Evolutionary conservation across 2,329 filamentous ascomycete genomes (phyloP).

Genomic region (Tricladium varicosporioides): DNA sequence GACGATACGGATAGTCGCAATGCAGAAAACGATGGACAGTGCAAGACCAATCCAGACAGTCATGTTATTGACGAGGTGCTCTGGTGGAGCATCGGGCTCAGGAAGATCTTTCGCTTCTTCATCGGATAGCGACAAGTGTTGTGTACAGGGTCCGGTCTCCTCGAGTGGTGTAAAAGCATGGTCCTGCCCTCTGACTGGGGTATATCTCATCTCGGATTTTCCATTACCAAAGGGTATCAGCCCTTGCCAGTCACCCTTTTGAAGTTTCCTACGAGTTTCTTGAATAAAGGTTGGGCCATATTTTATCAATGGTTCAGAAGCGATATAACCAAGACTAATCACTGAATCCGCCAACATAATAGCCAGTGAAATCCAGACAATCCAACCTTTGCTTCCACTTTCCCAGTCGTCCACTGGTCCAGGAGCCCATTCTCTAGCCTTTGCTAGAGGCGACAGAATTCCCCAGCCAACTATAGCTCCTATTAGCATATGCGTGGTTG

Average conservation of each 20-base stretch:
- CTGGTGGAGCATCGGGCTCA: constrained; percentile 74
- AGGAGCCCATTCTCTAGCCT: constrained; percentile 82
- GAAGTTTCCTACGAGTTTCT: constrained; percentile 24
- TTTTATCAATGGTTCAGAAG: constrained; percentile 59
- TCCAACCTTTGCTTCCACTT: constrained; percentile 93
- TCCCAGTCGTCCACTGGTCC: constrained; percentile 88
- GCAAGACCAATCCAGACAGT: constrained; percentile 74
- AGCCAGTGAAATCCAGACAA: constrained; percentile 91
- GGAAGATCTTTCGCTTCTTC: constrained; percentile 28
- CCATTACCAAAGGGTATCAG: constrained; percentile 20
- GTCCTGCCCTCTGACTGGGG: constrained; percentile 24
- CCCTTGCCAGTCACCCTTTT: constrained; percentile 31
- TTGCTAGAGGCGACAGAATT: constrained; percentile 83
- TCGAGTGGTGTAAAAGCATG: constrained; percentile 18
- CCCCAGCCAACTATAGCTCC: constrained; percentile 91
- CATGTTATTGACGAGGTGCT: constrained; percentile 74
- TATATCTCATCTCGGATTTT: constrained; percentile 27
- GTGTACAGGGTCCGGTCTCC: constrained; percentile 5
- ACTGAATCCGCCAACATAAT: constrained; percentile 97
- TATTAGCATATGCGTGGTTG: constrained; percentile 91
- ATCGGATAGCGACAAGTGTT: constrained; percentile 1
- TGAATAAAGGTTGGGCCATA: constrained; percentile 41
- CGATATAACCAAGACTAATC: constrained; percentile 79
- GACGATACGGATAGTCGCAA: constrained; percentile 75
- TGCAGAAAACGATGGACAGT: constrained; percentile 74